Evolutionary conservation across 164 flowering plant species (phyloP), one percentile per base, ranked within the genome.

Genomic region (Nymphaea thermarum): DNA sequence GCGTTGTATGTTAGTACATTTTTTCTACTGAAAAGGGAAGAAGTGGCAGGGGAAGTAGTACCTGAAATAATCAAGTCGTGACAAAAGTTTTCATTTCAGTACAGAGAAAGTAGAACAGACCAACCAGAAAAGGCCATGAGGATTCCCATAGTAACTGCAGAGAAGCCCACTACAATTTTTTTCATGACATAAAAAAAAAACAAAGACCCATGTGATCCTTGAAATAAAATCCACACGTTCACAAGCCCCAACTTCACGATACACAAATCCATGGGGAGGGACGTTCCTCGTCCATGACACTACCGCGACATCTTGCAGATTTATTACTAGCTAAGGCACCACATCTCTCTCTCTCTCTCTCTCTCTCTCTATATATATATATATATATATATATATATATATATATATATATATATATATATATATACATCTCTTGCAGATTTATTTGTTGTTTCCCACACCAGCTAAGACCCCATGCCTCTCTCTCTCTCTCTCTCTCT

Each of bases 281-380:
- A 51, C 14, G 57, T 51, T 15, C 8, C 15, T 51, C 57, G 3
- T 51, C 14, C 57, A 15, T 51, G 55, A 15, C 57, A 25, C 36
- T 25, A 25, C 36, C 1, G 36, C 36, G 36, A 25, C 36, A 25
- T 25, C 36, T 25, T 25, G 36, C 36, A 25, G 36, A 51, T 51
- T 51, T 51, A 51, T 51, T 7, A 8, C 57, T 15, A 51, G 14
- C 3, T 51, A 10, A 51, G 14, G 14, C 57, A 5, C 15, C 57
- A 8, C 36, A 0, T 25, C 36, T 25, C 36, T 25, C 36, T 25
- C 36, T 2, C 60, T 55, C 64, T 62, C 64, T 62, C 64, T 62
- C 64, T 62, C 42, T 55, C 5, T 57, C 42, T 16, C 5, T 17
- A 12, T 60, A 4, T 36, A 3, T 2, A 69, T 57, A 82, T 25